Conservation (phyloP, 2,329 filamentous ascomycete species). For the Cordyceps pruinosa region DNA sequence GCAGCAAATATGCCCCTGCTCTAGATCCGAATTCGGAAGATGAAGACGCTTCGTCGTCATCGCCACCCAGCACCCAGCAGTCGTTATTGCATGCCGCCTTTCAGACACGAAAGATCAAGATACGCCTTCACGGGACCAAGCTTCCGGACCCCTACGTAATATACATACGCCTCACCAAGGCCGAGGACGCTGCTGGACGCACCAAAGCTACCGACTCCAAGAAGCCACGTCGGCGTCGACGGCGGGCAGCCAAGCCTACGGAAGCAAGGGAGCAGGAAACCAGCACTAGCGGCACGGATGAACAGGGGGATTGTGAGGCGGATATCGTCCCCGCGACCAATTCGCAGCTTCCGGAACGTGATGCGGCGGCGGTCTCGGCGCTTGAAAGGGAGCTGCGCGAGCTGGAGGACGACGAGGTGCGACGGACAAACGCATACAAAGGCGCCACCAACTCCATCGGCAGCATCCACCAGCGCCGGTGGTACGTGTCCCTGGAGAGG, state of each 20-base stretch:
- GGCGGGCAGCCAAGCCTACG: not conserved
- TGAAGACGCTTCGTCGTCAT: conserved; percentile 16
- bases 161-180: conserved; percentile 44
- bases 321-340: conserved; percentile 17
- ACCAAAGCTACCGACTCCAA: conserved; percentile 14
- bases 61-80: conserved; percentile 29
- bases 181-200: conserved; percentile 32
- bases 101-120: conserved; percentile 46
- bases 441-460: conserved; percentile 60
- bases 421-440: conserved; percentile 56
- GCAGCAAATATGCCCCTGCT: conserved; percentile 25
- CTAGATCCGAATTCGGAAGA: conserved; percentile 24
- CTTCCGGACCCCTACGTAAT: conserved; percentile 48
- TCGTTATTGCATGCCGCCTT: conserved; percentile 46
- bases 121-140: conserved; percentile 47
- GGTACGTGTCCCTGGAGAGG: conserved; percentile 59
- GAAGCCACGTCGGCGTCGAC: conserved; percentile 4
- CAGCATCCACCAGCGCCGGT: conserved; percentile 59
- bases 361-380: conserved; percentile 21
- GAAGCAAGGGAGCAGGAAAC: conserved; percentile 19
- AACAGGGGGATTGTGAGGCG: conserved; percentile 11
- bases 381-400: conserved; percentile 37
- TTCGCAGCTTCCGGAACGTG: not conserved
- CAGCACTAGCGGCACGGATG: conserved; percentile 17
- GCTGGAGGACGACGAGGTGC: conserved; percentile 46